Evolutionary conservation across 768 basidiomycete genomes (phyloP).

Genomic region (Rhizopogon roseolus): DNA sequence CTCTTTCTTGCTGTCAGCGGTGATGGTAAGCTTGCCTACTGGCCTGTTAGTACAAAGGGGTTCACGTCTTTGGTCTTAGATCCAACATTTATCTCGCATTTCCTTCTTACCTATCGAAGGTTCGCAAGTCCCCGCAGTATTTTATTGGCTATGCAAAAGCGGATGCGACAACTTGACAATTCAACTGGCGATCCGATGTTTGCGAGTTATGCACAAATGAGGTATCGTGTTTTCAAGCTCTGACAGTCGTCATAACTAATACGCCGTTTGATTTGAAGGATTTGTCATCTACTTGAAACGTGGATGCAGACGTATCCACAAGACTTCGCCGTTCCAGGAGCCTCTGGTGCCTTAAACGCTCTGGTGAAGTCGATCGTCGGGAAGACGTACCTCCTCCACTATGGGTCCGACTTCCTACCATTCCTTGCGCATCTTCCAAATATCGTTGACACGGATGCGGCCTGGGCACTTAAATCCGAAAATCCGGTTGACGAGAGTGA

Average conservation of each 20-base stretch:
- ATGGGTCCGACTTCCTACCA: slow-evolving; percentile 78
- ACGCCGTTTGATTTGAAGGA: slow-evolving; percentile 36
- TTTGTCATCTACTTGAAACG: slow-evolving; percentile 71
- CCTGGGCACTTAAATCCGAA: slow-evolving; percentile 72
- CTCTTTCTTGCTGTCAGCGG: slow-evolving; percentile 80
- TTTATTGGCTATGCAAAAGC: slow-evolving; percentile 83
- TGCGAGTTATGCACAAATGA: slow-evolving; percentile 85
- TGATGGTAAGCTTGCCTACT: slow-evolving; percentile 50
- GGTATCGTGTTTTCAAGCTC: slow-evolving; percentile 35
- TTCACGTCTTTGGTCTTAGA: slow-evolving; percentile 39
- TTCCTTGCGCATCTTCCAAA: slow-evolving; percentile 66
- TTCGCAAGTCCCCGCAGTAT: slow-evolving; percentile 78
- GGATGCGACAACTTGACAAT: slow-evolving; percentile 72
- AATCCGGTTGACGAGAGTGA: slow-evolving; percentile 57
- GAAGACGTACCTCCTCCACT: slow-evolving; percentile 80
- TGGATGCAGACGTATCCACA: slow-evolving; percentile 76
- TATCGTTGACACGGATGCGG: slow-evolving; percentile 61
- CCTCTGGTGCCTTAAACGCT: slow-evolving; percentile 66
- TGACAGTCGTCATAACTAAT: slow-evolving; percentile 4
- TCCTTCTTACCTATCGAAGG: slow-evolving; percentile 78
- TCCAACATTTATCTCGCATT: slow-evolving; percentile 71
- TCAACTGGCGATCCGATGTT: slow-evolving; percentile 78
- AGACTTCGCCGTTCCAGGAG: slow-evolving; percentile 77
- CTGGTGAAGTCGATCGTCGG: slow-evolving; percentile 75
- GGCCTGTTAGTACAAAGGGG: slow-evolving; percentile 2